Evolutionary conservation across 2,329 filamentous ascomycete species (phyloP), one percentile per base, ranked within the genome.

Genomic region (Clonostachys solani): DNA sequence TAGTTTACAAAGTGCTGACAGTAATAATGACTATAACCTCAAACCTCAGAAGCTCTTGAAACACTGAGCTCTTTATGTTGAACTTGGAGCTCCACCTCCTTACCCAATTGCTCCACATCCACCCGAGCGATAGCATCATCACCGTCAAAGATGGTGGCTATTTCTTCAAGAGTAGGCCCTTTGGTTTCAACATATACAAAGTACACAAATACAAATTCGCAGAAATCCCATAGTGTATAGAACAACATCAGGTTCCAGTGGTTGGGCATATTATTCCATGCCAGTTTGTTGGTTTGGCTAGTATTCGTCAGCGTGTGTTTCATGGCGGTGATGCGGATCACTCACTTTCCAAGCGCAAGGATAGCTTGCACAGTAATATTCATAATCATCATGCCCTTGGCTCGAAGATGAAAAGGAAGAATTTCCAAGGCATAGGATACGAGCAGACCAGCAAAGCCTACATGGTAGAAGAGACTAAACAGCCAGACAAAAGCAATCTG

Each of bases 111-210:
- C 23, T 29, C 23, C 23, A 29, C 9, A 29, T 29, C 23, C 23
- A 29, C 23, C 23, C 23, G 23, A 29, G 23, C 74, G 6, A 36
- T 16, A 10, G 43, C 43, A 29, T 45, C 33, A 29, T 80, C 74
- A 34, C 81, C 83, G 56, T 86, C 83, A 58, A 87, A 86, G 59
- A 86, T 83, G 56, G 78, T 76, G 42, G 82, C 79, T 50, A 87
- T 76, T 59, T 86, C 82, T 59, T 86, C 83, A 3, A 87, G 77
- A 18, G 84, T 87, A 1, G 83, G 82, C 4, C 84, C 84, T 57
- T 80, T 82, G 16, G 85, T 89, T 68, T 89, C 85, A 47, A 86
- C 76, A 61, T 84, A 85, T 61, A 84, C 77, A 69, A 82, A 81
- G 64, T 75, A 84, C 35, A 86, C 80, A 54, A 85, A 83, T 41